These are phyloP conservation scores for Calonectria leucothoes DNA, from an alignment of 2,329 filamentous ascomycete species.

Conservation along the genomic window DNA sequence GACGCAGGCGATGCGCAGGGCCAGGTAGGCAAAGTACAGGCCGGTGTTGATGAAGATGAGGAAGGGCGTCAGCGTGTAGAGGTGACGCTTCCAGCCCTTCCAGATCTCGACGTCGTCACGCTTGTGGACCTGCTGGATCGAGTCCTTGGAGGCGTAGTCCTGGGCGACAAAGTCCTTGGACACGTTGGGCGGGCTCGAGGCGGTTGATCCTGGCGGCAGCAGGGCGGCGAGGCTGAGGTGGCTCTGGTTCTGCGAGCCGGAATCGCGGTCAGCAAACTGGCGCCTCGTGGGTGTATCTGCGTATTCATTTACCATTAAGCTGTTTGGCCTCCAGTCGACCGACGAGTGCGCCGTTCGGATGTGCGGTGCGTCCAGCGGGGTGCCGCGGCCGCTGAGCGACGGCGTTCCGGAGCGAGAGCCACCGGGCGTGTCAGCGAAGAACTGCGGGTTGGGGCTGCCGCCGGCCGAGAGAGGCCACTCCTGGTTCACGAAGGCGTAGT, in stretches of 20 bases:
- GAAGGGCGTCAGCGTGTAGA: conserved; percentile 53
- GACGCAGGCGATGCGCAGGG: conserved; percentile 63
- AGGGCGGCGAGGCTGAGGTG: conserved; percentile 55
- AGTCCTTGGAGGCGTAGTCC: conserved; percentile 43
- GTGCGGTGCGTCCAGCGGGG: conserved; percentile 34
- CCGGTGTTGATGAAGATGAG: conserved; percentile 54
- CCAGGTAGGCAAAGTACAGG: conserved; percentile 63
- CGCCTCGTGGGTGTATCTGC: conserved; percentile 19
- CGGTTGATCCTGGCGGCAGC: conserved; percentile 42
- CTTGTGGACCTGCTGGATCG: conserved; percentile 54
- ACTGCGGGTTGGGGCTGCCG: conserved; percentile 38
- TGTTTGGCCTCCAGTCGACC: conserved; percentile 44
- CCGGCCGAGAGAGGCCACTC: conserved; percentile 42
- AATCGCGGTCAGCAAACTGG: conserved; percentile 34
- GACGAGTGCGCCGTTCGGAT: conserved; percentile 35
- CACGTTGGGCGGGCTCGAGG: conserved; percentile 37
- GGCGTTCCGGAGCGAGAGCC: conserved; percentile 43
- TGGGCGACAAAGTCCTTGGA: conserved; percentile 46
- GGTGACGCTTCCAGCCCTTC: conserved; percentile 55
- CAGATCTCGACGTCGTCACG: conserved; percentile 58
- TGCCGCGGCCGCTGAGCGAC: conserved; percentile 39
- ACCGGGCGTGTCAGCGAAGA: conserved; percentile 37
- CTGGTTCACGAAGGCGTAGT: conserved; percentile 33
- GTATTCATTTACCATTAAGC: conserved; percentile 40
- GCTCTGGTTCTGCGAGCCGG: conserved; percentile 53